phyloP scores from a whole-genome alignment of 2,329 filamentous ascomycete genomes.

The Diaporthe sp. region DNA sequence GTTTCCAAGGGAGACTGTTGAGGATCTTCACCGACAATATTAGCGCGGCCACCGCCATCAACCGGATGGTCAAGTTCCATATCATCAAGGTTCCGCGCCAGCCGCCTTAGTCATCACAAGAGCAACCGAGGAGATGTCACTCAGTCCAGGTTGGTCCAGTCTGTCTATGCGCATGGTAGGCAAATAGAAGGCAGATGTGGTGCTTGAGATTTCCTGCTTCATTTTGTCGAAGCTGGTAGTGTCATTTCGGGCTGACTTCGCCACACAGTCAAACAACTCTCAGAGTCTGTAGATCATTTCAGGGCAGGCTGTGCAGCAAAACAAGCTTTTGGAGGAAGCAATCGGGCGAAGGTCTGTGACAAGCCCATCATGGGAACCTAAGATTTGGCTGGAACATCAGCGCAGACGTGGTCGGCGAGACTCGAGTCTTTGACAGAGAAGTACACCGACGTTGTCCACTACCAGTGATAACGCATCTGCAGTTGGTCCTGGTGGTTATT shows the following conservation, averaged over 20 bases:
- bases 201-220: not conserved
- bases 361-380: not conserved
- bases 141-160: not conserved
- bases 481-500: too few species aligned
- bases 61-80: not conserved
- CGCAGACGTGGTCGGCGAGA: not conserved
- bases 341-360: not conserved
- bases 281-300: not conserved
- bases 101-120: not conserved
- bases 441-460: not conserved
- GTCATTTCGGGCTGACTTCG: too few species aligned
- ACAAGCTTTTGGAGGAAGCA: not conserved
- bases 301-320: not conserved
- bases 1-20: not conserved
- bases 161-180: not conserved
- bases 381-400: not conserved
- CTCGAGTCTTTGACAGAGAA: not conserved
- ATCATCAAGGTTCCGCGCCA: not conserved
- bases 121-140: not conserved
- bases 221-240: not conserved
- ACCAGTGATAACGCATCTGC: not conserved
- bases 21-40: not conserved
- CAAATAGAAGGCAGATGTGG: not conserved
- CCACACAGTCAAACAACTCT: not conserved
- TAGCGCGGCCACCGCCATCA: not conserved